phyloP scores from a whole-genome alignment of 352 stramenopile genomes.

The Globisporangium barbulae region DNA sequence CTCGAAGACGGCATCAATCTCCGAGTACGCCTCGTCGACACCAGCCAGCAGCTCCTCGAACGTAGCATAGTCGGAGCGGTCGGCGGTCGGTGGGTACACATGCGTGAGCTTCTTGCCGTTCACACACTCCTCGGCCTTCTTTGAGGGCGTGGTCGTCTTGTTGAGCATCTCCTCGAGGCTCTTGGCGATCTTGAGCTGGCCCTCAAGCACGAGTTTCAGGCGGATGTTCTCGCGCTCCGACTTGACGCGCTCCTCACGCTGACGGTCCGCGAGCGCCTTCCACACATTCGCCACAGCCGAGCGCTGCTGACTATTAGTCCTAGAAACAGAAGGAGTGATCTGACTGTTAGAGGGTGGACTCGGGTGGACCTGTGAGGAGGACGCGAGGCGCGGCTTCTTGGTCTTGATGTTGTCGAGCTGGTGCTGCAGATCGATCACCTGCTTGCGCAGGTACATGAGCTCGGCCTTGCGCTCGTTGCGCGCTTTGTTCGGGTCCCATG shows the following conservation, averaged over 20 bases:
- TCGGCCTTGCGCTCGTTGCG: conserved; percentile 25
- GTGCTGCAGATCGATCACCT: conserved; percentile 18
- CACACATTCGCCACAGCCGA: not conserved
- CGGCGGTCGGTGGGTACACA: not conserved
- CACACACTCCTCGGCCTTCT: not conserved
- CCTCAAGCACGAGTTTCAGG: not conserved
- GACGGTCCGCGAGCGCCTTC: not conserved
- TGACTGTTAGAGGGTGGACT: not conserved
- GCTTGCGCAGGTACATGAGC: conserved; percentile 27
- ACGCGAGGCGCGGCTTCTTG: not conserved
- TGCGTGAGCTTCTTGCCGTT: not conserved
- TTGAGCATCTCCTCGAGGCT: not conserved
- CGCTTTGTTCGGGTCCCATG: conserved; percentile 15
- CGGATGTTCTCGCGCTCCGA: not conserved
- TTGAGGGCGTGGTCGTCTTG: not conserved
- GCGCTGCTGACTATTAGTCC: not conserved
- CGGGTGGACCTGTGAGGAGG: conserved; percentile 5
- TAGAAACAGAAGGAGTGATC: no score
- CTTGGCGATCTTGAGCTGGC: not conserved
- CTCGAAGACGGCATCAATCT: not conserved
- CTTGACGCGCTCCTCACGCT: not conserved
- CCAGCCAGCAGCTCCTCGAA: not conserved
- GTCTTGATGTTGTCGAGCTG: conserved; percentile 7
- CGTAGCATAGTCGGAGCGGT: not conserved
- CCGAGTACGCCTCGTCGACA: not conserved